These are phyloP conservation scores for Saccharomyces uvarum DNA, from an alignment of 1,139 yeast genomes.

Conservation along the genomic window DNA sequence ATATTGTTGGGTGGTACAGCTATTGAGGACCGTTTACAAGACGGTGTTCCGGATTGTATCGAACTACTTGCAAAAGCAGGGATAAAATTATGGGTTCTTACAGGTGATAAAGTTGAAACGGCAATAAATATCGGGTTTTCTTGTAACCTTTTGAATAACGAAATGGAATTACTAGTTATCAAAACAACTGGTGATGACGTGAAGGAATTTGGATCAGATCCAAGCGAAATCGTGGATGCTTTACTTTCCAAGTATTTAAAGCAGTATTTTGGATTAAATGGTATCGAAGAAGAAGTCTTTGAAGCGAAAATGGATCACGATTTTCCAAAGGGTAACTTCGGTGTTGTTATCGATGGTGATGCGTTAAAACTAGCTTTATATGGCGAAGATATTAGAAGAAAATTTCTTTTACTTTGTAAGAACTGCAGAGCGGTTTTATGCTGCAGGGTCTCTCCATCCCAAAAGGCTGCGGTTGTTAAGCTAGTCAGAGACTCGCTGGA, in stretches of 20 bases:
- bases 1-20: conserved; percentile 90
- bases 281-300: conserved; percentile 39
- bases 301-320: conserved; percentile 69
- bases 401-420: conserved; percentile 79
- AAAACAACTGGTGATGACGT: conserved; percentile 41
- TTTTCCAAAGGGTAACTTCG: conserved; percentile 71
- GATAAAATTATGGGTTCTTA: conserved; percentile 90
- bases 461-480: conserved; percentile 91
- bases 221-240: conserved; percentile 41
- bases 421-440: conserved; percentile 90
- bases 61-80: conserved; percentile 82
- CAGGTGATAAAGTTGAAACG: conserved; percentile 96
- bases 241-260: conserved; percentile 54
- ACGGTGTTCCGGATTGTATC: conserved; percentile 93
- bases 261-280: conserved; percentile 56
- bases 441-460: conserved; percentile 96
- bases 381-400: conserved; percentile 49
- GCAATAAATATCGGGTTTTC: conserved; percentile 97
- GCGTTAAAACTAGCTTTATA: conserved; percentile 69
- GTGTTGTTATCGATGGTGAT: conserved; percentile 88
- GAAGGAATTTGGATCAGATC: conserved; percentile 33
- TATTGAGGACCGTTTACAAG: conserved; percentile 90
- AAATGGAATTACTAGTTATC: conserved; percentile 78
- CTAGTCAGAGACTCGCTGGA: conserved; percentile 74
- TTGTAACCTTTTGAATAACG: conserved; percentile 78